Conservation (phyloP, 257 asterid genomes). For the Verbena officinalis region DNA sequence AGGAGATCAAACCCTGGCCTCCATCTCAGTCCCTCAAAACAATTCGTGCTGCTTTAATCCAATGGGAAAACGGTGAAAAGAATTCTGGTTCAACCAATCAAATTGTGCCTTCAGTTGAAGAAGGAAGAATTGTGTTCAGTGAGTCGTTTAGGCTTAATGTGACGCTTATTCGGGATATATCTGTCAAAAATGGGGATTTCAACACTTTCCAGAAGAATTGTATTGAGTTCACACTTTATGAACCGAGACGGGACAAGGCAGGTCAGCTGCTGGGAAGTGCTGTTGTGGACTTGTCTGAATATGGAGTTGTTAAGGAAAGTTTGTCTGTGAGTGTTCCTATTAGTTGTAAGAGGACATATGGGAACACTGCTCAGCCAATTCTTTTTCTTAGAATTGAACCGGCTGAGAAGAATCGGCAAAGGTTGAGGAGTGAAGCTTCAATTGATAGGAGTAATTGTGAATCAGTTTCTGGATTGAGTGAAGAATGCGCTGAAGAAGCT, state of each 20-base stretch:
- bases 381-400: slow-evolving; percentile 61
- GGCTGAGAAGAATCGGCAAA: slow-evolving; percentile 42
- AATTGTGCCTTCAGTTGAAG: slow-evolving; percentile 62
- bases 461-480: slow-evolving; percentile 64
- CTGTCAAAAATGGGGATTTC: slow-evolving; percentile 46
- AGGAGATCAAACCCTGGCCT: slow-evolving; percentile 90
- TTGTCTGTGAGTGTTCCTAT: slow-evolving; percentile 53
- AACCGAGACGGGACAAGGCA: slow-evolving; percentile 67
- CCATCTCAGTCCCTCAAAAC: slow-evolving; percentile 75
- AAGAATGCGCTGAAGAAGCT: slow-evolving; percentile 82
- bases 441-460: slow-evolving; percentile 50
- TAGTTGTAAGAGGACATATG: slow-evolving; percentile 69
- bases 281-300: slow-evolving; percentile 70
- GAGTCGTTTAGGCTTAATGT: slow-evolving; percentile 73
- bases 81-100: slow-evolving; percentile 68
- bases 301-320: slow-evolving; percentile 54
- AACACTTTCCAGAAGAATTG: slow-evolving; percentile 64
- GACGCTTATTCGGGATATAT: slow-evolving; percentile 51
- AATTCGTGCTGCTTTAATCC: slow-evolving; percentile 60
- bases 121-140: slow-evolving; percentile 69
- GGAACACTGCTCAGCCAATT: slow-evolving; percentile 71
- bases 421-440: slow-evolving; percentile 52
- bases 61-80: slow-evolving; percentile 72
- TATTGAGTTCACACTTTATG: slow-evolving; percentile 71
- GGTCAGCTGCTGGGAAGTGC: slow-evolving; percentile 85